Base-by-base conservation (phyloP, 768 basidiomycete genomes). In the Candolleomyces aberdarensis region DNA sequence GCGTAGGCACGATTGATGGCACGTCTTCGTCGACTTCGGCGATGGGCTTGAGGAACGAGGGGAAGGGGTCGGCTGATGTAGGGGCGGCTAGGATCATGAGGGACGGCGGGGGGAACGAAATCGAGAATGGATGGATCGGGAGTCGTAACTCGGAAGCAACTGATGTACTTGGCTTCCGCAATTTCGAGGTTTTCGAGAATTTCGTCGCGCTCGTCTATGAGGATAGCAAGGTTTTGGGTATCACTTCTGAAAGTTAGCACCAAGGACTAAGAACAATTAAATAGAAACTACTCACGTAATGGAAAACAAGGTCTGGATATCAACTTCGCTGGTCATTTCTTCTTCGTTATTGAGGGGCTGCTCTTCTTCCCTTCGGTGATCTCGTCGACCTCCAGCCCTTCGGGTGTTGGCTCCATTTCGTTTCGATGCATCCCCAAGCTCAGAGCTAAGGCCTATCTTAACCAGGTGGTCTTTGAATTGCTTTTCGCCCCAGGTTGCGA, bases 141-240 rank as follows among this genome's bases (percentile, higher is more conserved):
- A 0, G 88, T 91, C 0, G 86, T 85, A 10, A 89, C 74, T 15
- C 83, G 78, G 77, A 92, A 93, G 5, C 88, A 92, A 59, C 79
- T 78, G 63, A 91, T 91, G 66, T 92, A 94, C 66, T 80, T 83
- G 11, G 87, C 84, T 74, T 92, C 91, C 11, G 91, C 89, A 56
- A 87, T 83, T 75, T 94, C 91, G 9, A 94, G 78, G 62, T 89
- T 85, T 64, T 91, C 86, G n/a, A 94, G 72, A 20, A 92, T 84
- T 66, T 83, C 81, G 63, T 92, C 91, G 31, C 92, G 80, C 69
- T 92, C 86, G 48, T 86, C 84, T 47, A 93, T 89, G 31, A 93
- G 82, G 6, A 83, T 64, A 0, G 85, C 83, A n/a, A 93, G 76
- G 3, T 78, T 78, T 14, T 82, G 80, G 0, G 89, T 92, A 67